These are phyloP conservation scores for Leptoxyphium fumago DNA, from an alignment of 2,329 filamentous ascomycete genomes.

Conservation along the genomic window DNA sequence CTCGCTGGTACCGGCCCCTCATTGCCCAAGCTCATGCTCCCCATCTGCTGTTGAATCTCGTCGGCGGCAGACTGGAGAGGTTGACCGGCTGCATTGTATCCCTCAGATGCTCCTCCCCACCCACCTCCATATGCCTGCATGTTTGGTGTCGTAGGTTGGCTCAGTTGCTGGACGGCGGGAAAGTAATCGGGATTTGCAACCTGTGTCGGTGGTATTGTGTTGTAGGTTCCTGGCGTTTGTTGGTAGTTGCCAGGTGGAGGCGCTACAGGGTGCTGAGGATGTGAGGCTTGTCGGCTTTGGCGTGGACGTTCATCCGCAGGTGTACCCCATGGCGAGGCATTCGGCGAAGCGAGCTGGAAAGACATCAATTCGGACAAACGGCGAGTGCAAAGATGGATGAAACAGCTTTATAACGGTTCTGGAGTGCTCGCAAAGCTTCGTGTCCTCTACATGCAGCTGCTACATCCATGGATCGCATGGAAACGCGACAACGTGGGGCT, in stretches of 20 bases:
- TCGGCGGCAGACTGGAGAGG: background rate
- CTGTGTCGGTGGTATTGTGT: conserved; percentile 11
- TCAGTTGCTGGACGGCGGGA: conserved; percentile 1
- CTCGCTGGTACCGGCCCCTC: conserved; percentile 34
- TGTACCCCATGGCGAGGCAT: conserved; percentile 13
- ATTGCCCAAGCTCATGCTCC: conserved; percentile 52
- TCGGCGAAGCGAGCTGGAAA: conserved; percentile 8
- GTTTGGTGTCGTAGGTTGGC: conserved; percentile 7
- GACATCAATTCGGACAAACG: conserved; percentile 3
- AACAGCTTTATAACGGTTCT: no score
- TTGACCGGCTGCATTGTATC: background rate
- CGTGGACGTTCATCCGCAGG: conserved; percentile 11
- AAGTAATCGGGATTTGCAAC: conserved; percentile 5
- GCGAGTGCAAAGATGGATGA: no score
- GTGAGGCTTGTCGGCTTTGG: conserved; percentile 8
- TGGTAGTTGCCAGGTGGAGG: conserved; percentile 30
- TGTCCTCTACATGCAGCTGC: no score
- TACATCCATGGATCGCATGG: no score
- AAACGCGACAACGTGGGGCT: no score
- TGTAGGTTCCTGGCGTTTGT: conserved; percentile 26
- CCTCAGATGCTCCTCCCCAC: conserved; percentile 4
- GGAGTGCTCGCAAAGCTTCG: no score
- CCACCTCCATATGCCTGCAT: background rate
- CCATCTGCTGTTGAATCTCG: conserved; percentile 55
- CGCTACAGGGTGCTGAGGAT: conserved; percentile 26